phyloP scores from a whole-genome alignment of 108 stramenopile species.

The Pseudonitzschia delicatissima region DNA sequence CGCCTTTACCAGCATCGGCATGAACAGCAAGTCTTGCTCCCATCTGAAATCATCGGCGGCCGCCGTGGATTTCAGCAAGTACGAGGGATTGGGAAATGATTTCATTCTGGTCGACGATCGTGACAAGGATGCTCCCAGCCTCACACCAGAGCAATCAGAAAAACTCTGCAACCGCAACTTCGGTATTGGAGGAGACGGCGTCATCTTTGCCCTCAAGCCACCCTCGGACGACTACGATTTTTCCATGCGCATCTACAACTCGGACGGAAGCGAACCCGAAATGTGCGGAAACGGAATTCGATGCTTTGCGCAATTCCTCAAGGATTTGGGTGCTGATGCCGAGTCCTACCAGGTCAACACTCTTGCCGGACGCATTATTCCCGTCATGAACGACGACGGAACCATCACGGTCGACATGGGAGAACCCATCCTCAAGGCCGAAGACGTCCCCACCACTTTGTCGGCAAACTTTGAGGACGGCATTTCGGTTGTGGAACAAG shows the following conservation, averaged over 20 bases:
- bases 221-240: conserved; percentile 86
- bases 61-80: conserved; percentile 85
- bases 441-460: conserved; percentile 88
- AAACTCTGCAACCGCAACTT: conserved; percentile 91
- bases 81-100: conserved; percentile 99
- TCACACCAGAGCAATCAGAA: conserved; percentile 84
- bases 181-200: conserved; percentile 95
- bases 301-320: conserved; percentile 92
- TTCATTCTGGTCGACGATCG: conserved; percentile 96
- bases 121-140: conserved; percentile 63
- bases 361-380: conserved; percentile 90
- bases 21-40: neutral
- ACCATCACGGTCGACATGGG: conserved; percentile 98
- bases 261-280: conserved; percentile 93
- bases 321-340: conserved; percentile 83
- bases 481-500: conserved; percentile 79
- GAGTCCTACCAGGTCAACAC: conserved; percentile 88
- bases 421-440: conserved; percentile 76
- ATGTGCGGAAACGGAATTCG: conserved; percentile 99
- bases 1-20: conserved; percentile 1
- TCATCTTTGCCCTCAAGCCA: conserved; percentile 94
- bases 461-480: conserved; percentile 71
- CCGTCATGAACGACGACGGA: conserved; percentile 89
- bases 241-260: conserved; percentile 96
- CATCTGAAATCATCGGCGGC: neutral